Conservation (phyloP, 768 basidiomycete species). For the Amyloporia xantha region DNA sequence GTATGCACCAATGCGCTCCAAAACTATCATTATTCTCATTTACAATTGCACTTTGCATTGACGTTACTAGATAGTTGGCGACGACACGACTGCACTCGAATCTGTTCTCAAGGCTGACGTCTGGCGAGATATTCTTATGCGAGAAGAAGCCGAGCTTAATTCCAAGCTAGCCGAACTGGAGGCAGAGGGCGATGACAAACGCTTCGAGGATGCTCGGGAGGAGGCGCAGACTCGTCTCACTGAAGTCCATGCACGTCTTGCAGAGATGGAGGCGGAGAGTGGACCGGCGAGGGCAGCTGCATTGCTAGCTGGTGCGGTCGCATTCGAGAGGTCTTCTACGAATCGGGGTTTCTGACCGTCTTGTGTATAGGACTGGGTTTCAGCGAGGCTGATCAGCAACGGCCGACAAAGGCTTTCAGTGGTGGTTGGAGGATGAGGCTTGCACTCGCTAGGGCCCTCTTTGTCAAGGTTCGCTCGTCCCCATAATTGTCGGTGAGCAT, state of each 20-base stretch:
- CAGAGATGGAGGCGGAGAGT: slow-evolving; percentile 98
- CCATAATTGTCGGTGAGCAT: not conserved
- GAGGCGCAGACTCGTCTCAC: slow-evolving; percentile 75
- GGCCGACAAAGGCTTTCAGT: slow-evolving; percentile 81
- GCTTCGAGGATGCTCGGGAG: slow-evolving; percentile 79
- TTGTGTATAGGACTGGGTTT: slow-evolving; percentile 95
- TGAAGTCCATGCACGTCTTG: slow-evolving; percentile 82
- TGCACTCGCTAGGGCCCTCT: slow-evolving; percentile 89
- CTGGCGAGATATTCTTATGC: slow-evolving; percentile 89
- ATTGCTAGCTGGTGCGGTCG: slow-evolving; percentile 68
- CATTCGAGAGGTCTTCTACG: not conserved
- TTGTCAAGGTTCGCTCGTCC: slow-evolving; percentile 87
- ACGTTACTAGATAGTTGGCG: slow-evolving; percentile 83
- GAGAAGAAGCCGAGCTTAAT: slow-evolving; percentile 77
- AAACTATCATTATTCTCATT: slow-evolving; percentile 17
- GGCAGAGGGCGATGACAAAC: slow-evolving; percentile 65
- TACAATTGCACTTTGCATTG: slow-evolving; percentile 1
- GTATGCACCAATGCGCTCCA: too few relatives aligned
- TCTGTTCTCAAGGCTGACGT: slow-evolving; percentile 99
- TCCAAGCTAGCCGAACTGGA: slow-evolving; percentile 68
- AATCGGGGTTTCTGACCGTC: not conserved
- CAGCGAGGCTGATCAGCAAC: slow-evolving; percentile 77
- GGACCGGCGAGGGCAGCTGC: slow-evolving; percentile 92
- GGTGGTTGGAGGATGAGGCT: slow-evolving; percentile 99
- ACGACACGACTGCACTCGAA: slow-evolving; percentile 87